Base-by-base conservation (phyloP, 257 asterid species). In the Solanum chilense region DNA sequence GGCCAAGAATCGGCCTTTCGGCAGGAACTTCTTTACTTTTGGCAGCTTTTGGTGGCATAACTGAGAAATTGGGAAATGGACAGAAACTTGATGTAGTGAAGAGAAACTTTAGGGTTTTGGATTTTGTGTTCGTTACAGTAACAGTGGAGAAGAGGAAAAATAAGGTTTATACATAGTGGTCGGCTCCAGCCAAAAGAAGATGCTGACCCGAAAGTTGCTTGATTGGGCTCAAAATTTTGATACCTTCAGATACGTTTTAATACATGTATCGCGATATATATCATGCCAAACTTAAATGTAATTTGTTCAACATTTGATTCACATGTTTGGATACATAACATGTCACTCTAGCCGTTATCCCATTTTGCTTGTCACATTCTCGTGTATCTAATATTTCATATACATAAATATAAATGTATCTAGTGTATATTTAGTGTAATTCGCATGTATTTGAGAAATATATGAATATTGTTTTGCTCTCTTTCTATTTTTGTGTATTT, bases 31-130 rank as follows among this genome's bases (percentile, higher is more conserved):
- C 99, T 94, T 97, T 97, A 37, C 95, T 90, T 91, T 96, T 96
- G 45, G 95, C 92, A 86, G 98, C 96, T 93, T 95, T 97, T 3
- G 99, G 99, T 91, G 99, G 98, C 99, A 97, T 97, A 44, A 44
- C 71, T 87, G 41, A 49, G 37, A 47, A 71, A 5, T 33, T 33
- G 58, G 23, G 66, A 68, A 68, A 41, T 52, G 39, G 66, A 68
- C 37, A 69, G 42, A 33, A 31, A 70, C 44, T 66, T 66, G 10
- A 66, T 13, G 25, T 21, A 12, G 45, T 3, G 37, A 60, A 35
- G 68, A 42, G 44, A 37, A 85, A 39, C 33, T 14, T 20, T 71
- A 86, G 87, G 84, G 87, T 86, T 86, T 86, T 47, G 60, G 68
- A 80, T 80, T 80, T 27, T 47, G 68, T 9, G 64, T 47, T 78